A percentile compares a stretch with the other conserved stretches of the same genome.
Conservation (phyloP, 2,329 filamentous ascomycete genomes). For the Ceratocystis eucalypticola region DNA sequence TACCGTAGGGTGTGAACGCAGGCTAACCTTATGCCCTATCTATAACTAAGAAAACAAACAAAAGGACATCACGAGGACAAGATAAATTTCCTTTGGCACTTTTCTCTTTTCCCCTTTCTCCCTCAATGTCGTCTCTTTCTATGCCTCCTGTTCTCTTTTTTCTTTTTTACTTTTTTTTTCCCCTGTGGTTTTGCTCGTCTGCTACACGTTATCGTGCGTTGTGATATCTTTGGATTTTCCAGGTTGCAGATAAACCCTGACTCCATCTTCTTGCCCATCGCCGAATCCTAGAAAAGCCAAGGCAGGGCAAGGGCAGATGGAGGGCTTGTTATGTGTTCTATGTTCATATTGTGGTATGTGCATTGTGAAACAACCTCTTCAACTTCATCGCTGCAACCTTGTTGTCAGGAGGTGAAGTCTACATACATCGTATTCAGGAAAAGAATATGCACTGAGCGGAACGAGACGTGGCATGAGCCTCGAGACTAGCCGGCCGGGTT, state of each 20-base stretch:
- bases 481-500: too few relatives aligned
- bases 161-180: too few relatives aligned
- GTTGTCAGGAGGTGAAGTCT: not conserved
- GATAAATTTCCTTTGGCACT: not conserved
- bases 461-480: too few relatives aligned
- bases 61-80: constrained; percentile 7
- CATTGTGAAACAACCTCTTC: not conserved
- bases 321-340: too few relatives aligned
- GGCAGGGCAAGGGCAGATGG: too few relatives aligned
- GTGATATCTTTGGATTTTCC: too few relatives aligned
- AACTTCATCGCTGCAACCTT: not conserved
- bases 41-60: not conserved
- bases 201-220: not conserved
- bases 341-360: not conserved
- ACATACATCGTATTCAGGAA: too few relatives aligned
- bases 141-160: not conserved
- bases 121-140: not conserved
- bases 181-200: not conserved
- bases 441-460: too few relatives aligned
- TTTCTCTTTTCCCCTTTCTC: not conserved
- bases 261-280: too few relatives aligned
- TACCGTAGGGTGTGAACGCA: not conserved
- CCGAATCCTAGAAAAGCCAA: too few relatives aligned
- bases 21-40: not conserved
- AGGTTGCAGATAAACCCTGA: too few relatives aligned